Evolutionary conservation across 306 rosid genomes (phyloP), one percentile per base, ranked within the genome.

Genomic region (Calophaca sinica): DNA sequence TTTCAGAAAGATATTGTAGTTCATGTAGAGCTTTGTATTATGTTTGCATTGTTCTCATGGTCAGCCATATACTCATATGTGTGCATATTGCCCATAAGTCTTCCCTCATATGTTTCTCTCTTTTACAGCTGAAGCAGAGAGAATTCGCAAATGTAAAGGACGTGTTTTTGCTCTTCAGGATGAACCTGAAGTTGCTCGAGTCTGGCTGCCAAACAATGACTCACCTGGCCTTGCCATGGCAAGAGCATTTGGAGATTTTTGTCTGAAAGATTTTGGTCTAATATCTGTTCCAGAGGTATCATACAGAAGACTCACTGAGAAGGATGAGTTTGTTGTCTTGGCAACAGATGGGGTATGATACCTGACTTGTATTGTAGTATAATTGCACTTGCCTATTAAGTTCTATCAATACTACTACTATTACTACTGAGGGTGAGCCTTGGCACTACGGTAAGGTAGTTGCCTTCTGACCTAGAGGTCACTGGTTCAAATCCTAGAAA

Each of bases 181-280:
- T 65, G 99, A 96, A 79, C 99, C 99, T 10, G 99, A 92, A 84
- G 99, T 96, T 73, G 75, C 91, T 69, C 86, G 99, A 38, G 98
- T 96, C 79, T 96, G 99, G 99, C 83, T 96, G 63, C 99, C 99
- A 61, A 87, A 96, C 82, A 87, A 75, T 57, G 93, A 96, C 38
- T 92, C 99, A 46, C 99, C 99, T 14, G 99, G 99, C 75, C 97
- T 96, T 68, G 99, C 99, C 85, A 96, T 96, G 99, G 99, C 99
- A 14, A 85, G 99, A 35, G 99, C 99, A 48, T 92, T 96, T 70
- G 99, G 99, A 60, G 99, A 96, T 82, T 96, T 96, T 83, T 96
- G 99, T 79, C 96, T 96, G 48, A 96, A 96, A 84, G 99, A 96
- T 87, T 96, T 86, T 11, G 99, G 99, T 73, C 83, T 96, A 35